Evolutionary conservation across 345 rosid species (phyloP), one percentile per base, ranked within the genome.

Genomic region (Melastoma malabathricum): DNA sequence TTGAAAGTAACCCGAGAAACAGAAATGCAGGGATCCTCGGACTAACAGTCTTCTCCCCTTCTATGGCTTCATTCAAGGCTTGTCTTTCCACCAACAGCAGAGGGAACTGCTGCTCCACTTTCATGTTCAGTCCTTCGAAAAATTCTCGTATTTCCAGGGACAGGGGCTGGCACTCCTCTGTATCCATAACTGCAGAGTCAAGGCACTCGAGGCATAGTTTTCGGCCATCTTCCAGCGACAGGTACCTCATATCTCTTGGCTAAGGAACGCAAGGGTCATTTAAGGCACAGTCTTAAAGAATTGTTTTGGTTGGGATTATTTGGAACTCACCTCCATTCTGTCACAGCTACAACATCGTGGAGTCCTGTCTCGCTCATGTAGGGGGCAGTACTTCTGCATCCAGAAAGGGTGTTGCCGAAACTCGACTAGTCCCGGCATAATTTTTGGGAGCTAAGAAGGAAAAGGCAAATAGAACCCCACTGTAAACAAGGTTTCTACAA

Each of bases 321-420:
- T 17, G 20, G 19, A 58, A 68, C 83, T 57, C 47, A 87, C 98
- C 96, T 87, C 95, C 88, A 92, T 74, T 71, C 94, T 73, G 64
- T 83, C 93, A 55, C 98, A 92, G 63, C 98, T 87, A 59, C 88
- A 92, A 45, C 98, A 92, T 20, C 85, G 64, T 59, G 84, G 86
- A 57, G 98, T 92, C 38, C 81, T 73, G 59, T 92, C 97, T 50
- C 57, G 84, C 68, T 85, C 97, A 58, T 93, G 99, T 2, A 86
- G 78, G 48, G 86, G 95, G 64, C 99, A 93, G 70, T 87, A 92
- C 62, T 82, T 87, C 62, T 88, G 97, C 53, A 44, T 53, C 98
- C 98, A 92, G 75, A 82, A 87, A 56, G 94, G 94, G 70, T 84
- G 95, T 43, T 74, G 77, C 47, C 90, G 73, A 17, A 74, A 92